Evolutionary conservation across 768 basidiomycete species (phyloP), one percentile per base, ranked within the genome.

Genomic region (Aureoboletus auriporus): DNA sequence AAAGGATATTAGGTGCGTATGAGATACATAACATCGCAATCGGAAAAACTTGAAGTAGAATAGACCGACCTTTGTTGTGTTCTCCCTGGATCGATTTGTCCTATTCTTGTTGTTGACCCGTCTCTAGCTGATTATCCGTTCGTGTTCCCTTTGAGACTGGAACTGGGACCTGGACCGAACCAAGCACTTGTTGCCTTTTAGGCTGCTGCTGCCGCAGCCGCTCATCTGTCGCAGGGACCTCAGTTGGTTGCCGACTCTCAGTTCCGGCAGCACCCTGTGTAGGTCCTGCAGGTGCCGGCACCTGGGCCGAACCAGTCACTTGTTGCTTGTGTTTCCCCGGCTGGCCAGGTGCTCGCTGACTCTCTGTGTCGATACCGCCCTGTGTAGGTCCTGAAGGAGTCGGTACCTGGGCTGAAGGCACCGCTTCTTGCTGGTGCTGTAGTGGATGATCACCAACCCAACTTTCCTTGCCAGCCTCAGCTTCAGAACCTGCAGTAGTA

Each of bases 11-110:
- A 38, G 1, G 12, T 3, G 5, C 7, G 8, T 13, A 39, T 28
- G 14, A 37, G 28, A 6, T 10, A 17, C 12, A 2, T 33, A 33
- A 10, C 4, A 8, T 9, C 5, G 23, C 23, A 3, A 8, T 2
- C 8, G 29, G 10, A 8, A 37, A 8, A 1, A 33, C 9, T 33
- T 13, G 9, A 9, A 14, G 1, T 13, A n/a, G 1, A 14, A 30
- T 2, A 10, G 29, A 50, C 56, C 2, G 1, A 61, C 59, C 39
- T 12, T 3, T 39, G 17, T 23, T 49, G 44, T 5, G 26, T 26
- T 0, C 11, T 36, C 12, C 51, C 56, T 7, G 44, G 11, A 2
- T 23, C n/a, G 4, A 6, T 39, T 42, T 37, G 49, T 13, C 17
- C 27, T 4, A 16, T 12, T 5, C 14, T 9, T 31, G 38, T 35